Evolutionary conservation across 2,329 filamentous ascomycete genomes (phyloP).

Genomic region (Plectosphaerella cucumerina): DNA sequence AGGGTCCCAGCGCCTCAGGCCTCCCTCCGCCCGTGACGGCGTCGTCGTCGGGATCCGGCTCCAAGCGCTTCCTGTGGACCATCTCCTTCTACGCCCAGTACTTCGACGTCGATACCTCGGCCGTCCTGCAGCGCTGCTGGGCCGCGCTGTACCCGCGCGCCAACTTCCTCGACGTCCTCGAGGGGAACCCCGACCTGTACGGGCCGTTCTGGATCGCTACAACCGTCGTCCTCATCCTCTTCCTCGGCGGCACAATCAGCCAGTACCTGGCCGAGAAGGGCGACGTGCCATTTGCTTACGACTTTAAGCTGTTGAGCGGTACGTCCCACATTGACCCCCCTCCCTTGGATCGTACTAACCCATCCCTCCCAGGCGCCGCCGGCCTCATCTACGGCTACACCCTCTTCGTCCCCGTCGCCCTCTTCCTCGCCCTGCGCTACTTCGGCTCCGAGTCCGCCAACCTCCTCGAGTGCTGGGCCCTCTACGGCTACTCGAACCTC

Average conservation of each 20-base stretch:
- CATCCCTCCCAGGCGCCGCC: slow-evolving; percentile 58
- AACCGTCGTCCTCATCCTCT: slow-evolving; percentile 92
- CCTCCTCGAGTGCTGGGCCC: slow-evolving; percentile 87
- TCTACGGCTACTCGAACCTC: slow-evolving; percentile 95
- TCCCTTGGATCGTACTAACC: slow-evolving; percentile 2
- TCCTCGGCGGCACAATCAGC: slow-evolving; percentile 91
- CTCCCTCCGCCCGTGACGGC: slow-evolving; percentile 56
- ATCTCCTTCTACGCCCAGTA: slow-evolving; percentile 94
- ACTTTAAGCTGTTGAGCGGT: slow-evolving; percentile 86
- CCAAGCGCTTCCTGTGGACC: slow-evolving; percentile 89
- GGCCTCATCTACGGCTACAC: slow-evolving; percentile 97
- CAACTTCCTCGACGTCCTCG: slow-evolving; percentile 95
- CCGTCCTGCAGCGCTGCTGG: slow-evolving; percentile 81
- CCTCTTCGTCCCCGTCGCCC: slow-evolving; percentile 72
- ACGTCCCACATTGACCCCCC: slow-evolving; percentile 17
- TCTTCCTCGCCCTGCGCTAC: slow-evolving; percentile 90
- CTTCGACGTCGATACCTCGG: slow-evolving; percentile 95
- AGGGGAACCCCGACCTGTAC: slow-evolving; percentile 95
- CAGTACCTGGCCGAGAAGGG: slow-evolving; percentile 72
- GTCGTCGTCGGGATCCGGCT: slow-evolving; percentile 33
- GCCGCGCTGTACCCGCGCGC: slow-evolving; percentile 85
- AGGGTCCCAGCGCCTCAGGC: slow-evolving; percentile 41
- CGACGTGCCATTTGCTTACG: slow-evolving; percentile 79
- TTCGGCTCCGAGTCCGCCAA: slow-evolving; percentile 93
- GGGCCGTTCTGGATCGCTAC: slow-evolving; percentile 99